Conservation (phyloP, 2,329 filamentous ascomycete genomes). For the Coniosporium tulheliwenetii region DNA sequence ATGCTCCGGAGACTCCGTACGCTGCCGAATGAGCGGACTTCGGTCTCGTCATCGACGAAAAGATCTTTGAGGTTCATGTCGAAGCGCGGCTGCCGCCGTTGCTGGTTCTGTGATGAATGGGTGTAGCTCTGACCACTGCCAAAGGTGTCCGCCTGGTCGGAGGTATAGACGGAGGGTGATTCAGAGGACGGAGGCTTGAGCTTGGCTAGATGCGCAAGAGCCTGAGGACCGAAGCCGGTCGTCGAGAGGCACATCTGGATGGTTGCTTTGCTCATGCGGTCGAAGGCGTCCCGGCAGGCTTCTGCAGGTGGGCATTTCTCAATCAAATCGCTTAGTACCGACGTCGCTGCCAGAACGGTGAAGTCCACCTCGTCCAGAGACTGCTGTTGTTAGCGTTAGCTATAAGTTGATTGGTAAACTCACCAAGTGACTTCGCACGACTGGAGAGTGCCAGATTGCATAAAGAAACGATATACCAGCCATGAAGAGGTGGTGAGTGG, state of each 20-base stretch:
- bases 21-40: slow-evolving; percentile 13
- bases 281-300: slow-evolving; percentile 86
- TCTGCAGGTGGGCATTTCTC: slow-evolving; percentile 92
- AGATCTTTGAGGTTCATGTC: slow-evolving; percentile 40
- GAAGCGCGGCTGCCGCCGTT: slow-evolving; percentile 32
- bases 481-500: slow-evolving; percentile 95
- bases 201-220: not conserved
- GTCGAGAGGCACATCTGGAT: slow-evolving; percentile 88
- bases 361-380: slow-evolving; percentile 96
- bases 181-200: not conserved
- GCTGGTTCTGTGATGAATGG: slow-evolving; percentile 1
- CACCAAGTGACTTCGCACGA: slow-evolving; percentile 74
- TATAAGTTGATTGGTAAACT: slow-evolving; percentile 18
- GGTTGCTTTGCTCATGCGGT: slow-evolving; percentile 86
- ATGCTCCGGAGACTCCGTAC: slow-evolving; percentile 4
- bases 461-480: slow-evolving; percentile 92
- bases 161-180: too few relatives aligned
- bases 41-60: slow-evolving; percentile 25
- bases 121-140: not conserved
- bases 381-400: slow-evolving; percentile 14
- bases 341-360: slow-evolving; percentile 83
- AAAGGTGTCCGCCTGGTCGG: too few relatives aligned
- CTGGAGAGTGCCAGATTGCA: slow-evolving; percentile 89
- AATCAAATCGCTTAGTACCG: slow-evolving; percentile 78
- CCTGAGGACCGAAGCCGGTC: slow-evolving; percentile 51